Evolutionary conservation across 768 basidiomycete genomes (phyloP), one percentile per base, ranked within the genome.

Genomic region (Leccinum fibrillosum): DNA sequence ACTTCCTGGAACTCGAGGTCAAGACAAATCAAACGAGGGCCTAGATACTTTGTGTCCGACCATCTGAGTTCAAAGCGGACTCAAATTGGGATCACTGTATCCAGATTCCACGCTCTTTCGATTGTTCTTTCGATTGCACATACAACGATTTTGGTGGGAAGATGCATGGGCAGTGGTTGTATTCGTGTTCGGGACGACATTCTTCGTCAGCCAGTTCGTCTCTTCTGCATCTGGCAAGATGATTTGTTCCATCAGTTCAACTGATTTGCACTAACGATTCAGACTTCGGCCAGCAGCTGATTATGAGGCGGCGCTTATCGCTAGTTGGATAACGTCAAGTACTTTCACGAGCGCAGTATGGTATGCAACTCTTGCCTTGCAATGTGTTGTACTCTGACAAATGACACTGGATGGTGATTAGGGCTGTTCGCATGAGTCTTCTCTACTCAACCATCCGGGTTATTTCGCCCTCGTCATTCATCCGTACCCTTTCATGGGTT

Each of bases 91-190:
- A 26, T 26, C 26, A 26, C 26, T 26, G 7, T 26, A 26, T 26
- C 26, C 25, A 25, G 25, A 25, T 25, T 52, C 66, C 39, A 64
- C 59, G 1, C 19, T 66, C 2, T 61, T 66, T 53, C 62, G 64
- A 6, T 21, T 66, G 17, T 50, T 51, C 1, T 58, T 66, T 42
- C 57, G 65, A 30, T 25, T 58, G 19, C 54, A 28, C n/a, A 59
- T 66, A 55, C 62, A 48, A 49, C 28, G 61, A 26, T 61, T 66
- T 34, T 62, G 65, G 65, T 68, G 68, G 65, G 67, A 69, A 55
- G 66, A 67, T 44, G 13, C 39, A 2, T 69, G 65, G 65, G 62
- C 68, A 19, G 58, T 30, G n/a, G 49, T 21, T n/a, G 49, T n/a
- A 11, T 30, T 50, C 49, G n/a, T 50, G 28, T 50, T 30, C 30